Base-by-base conservation (phyloP, 2,329 filamentous ascomycete species). In the Colletotrichum sp. region DNA sequence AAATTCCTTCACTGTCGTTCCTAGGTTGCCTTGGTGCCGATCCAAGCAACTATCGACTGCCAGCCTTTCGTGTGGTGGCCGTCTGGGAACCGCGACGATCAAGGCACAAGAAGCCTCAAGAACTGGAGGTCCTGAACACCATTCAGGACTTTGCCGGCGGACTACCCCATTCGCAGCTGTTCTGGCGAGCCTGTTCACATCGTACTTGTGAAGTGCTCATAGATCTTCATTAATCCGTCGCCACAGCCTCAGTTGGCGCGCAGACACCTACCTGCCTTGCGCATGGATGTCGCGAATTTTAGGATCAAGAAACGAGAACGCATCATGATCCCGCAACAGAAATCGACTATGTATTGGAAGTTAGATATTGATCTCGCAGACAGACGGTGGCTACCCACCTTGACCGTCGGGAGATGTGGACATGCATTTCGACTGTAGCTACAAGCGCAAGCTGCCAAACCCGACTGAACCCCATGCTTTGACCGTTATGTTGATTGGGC, bases 401-500 rank as follows among this genome's bases (percentile, higher is more conserved):
- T 15, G 49, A 26, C 10, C 68, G 39, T 36, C 52, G 15, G 34
- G n/a, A 65, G 62, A 71, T 60, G 36, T 67, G 69, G 64, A 52
- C 44, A 64, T 76, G 64, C 68, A 76, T 64, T 64, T 57, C 13
- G 39, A 57, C 63, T 65, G 73, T 69, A 72, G 24, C 28, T 68
- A 55, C 16, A 30, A 34, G 34, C 69, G 32, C 26, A 24, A 34
- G 60, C 32, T 49, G 39, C n/a, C 60, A 55, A 60, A 21, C 63
- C 73, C 66, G 69, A 44, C 36, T 32, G 68, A 63, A 34, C 28
- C 64, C 55, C 73, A 59, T 72, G 69, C 73, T 65, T 69, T 65
- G 69, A 57, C 64, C 72, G 64, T 57, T 65, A 70, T 57, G 34
- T 57, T 36, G 68, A 68, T 64, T 69, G 44, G 63, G 55, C 26